Conservation (phyloP, 257 asterid species). For the Nemophila menziesii region DNA sequence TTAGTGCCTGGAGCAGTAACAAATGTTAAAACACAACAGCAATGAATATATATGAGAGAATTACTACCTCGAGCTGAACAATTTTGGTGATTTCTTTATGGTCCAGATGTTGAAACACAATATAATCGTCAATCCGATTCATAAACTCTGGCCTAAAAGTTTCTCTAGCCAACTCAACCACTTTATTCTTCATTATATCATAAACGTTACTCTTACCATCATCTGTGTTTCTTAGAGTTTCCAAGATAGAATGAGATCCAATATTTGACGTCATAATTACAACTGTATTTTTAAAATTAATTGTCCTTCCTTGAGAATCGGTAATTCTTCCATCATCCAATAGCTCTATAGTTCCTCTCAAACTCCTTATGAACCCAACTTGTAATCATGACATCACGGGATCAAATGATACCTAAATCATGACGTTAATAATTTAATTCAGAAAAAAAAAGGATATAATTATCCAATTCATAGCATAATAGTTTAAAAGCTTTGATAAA, state of each 20-base stretch:
- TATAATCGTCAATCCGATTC: constrained; percentile 92
- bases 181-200: constrained; percentile 58
- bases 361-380: no score
- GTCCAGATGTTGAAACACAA: constrained; percentile 88
- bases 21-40: no score
- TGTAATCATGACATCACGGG: no score
- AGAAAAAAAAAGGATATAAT: no score
- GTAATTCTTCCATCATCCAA: constrained; percentile 95
- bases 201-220: constrained; percentile 56
- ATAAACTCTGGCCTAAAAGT: constrained; percentile 89
- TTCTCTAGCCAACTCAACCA: constrained; percentile 80
- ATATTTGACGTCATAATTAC: constrained; percentile 94
- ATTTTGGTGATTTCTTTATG: constrained; percentile 59
- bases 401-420: no score
- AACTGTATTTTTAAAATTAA: constrained; percentile 73
- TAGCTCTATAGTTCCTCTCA: no score
- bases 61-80: constrained; percentile 74
- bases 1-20: no score
- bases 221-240: no score
- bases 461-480: no score
- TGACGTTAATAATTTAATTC: no score
- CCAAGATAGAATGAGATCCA: constrained; percentile 75
- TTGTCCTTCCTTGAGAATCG: constrained; percentile 90
- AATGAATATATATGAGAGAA: no score
- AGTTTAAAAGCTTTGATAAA: no score